Conservation (phyloP, 1,139 yeast genomes). For the Yamadazyma oceani region DNA sequence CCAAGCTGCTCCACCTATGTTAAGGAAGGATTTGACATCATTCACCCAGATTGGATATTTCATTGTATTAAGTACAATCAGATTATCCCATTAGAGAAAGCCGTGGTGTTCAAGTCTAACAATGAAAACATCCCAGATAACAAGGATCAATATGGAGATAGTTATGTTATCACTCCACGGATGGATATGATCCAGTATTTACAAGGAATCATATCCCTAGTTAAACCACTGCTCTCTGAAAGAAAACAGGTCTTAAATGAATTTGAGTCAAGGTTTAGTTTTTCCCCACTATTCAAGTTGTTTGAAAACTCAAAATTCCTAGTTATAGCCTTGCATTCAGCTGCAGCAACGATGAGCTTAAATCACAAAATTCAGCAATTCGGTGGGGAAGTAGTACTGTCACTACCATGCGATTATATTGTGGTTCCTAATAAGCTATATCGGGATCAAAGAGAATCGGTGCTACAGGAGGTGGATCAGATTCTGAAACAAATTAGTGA, state of each 20-base stretch:
- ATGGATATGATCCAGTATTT: conserved; percentile 7
- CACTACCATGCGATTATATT: conserved; percentile 10
- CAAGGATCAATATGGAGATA: conserved; percentile 57
- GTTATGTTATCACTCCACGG: conserved; percentile 29
- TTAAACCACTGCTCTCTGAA: not conserved
- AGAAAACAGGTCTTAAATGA: not conserved
- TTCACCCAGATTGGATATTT: conserved; percentile 70
- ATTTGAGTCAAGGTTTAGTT: conserved; percentile 2
- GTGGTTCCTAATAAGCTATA: conserved; percentile 10
- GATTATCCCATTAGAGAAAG: conserved; percentile 59
- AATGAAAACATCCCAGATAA: conserved; percentile 15
- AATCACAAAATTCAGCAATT: conserved; percentile 10
- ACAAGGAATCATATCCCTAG: not conserved
- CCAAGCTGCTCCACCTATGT: conserved; percentile 45
- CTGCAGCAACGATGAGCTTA: conserved; percentile 1
- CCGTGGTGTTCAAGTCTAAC: conserved; percentile 42
- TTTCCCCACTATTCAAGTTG: conserved; percentile 3
- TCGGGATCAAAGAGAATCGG: conserved; percentile 3
- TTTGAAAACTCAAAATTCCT: conserved; percentile 10
- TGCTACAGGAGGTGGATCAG: conserved; percentile 5
- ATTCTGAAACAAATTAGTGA: conserved; percentile 8
- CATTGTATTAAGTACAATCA: conserved; percentile 53
- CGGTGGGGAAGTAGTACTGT: conserved; percentile 6
- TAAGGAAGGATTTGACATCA: conserved; percentile 54
- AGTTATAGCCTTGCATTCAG: conserved; percentile 8